phyloP scores from a whole-genome alignment of 495 filamentous ascomycete genomes.

The Parathielavia hyrcaniae region DNA sequence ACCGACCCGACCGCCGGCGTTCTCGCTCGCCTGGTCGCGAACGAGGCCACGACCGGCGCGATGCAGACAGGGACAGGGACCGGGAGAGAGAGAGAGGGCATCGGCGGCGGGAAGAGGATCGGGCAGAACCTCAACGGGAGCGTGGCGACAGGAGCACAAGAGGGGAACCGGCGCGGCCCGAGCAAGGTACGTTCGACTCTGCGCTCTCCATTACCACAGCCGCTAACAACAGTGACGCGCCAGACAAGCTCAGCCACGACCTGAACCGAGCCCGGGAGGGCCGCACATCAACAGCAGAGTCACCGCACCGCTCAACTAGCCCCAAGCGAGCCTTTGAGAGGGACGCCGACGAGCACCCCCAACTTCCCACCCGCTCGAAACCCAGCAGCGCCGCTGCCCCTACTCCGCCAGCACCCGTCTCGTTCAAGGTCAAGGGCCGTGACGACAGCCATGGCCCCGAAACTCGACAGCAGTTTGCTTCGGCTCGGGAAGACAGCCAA shows the following conservation, averaged over 20 bases:
- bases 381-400: constrained; percentile 38
- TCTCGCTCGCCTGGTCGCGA: constrained; percentile 34
- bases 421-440: constrained; percentile 39
- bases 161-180: constrained; percentile 21
- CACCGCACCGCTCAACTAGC: constrained; percentile 23
- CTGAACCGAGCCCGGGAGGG: constrained; percentile 16
- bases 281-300: constrained; percentile 26
- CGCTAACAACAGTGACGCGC: background rate
- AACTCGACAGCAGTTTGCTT: background rate
- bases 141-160: constrained; percentile 20
- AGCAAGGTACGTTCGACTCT: constrained; percentile 28
- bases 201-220: background rate
- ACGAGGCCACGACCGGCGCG: constrained; percentile 33
- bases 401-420: constrained; percentile 29
- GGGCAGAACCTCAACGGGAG: constrained; percentile 9
- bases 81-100: constrained; percentile 12
- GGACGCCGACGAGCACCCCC: constrained; percentile 17
- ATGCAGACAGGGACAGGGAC: constrained; percentile 7
- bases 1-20: constrained; percentile 31
- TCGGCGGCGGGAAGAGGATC: constrained; percentile 23
- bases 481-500: background rate
- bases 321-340: constrained; percentile 2
- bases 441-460: constrained; percentile 34
- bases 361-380: constrained; percentile 25
- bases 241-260: constrained; percentile 29